Conservation (phyloP, 495 filamentous ascomycete species). For the Arthonia radiata region DNA sequence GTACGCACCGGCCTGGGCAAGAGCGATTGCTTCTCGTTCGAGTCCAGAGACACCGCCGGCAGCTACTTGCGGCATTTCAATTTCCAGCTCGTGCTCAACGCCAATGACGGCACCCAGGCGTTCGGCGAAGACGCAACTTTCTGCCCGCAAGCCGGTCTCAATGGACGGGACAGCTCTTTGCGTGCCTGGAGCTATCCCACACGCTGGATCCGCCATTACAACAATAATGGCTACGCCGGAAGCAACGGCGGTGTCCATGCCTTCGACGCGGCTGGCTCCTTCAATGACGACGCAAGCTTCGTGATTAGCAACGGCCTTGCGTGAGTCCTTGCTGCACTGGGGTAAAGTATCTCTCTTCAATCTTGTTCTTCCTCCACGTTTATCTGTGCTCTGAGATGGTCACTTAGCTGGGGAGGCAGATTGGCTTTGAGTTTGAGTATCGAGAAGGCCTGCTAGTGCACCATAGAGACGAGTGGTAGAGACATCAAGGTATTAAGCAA, state of each 20-base stretch:
- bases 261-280: conserved; percentile 22
- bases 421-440: no score
- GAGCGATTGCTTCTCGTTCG: conserved; percentile 28
- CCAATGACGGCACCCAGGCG: conserved; percentile 24
- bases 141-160: conserved; percentile 22
- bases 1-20: conserved; percentile 26
- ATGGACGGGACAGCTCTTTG: conserved; percentile 21
- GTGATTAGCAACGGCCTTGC: conserved; percentile 20
- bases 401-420: no score
- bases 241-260: conserved; percentile 26
- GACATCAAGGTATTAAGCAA: no score
- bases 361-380: conserved; percentile 3
- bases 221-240: conserved; percentile 19
- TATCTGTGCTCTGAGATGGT: conserved; percentile 2
- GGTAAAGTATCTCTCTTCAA: no score
- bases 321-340: conserved; percentile 11
- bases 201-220: conserved; percentile 27
- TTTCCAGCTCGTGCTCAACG: conserved; percentile 20
- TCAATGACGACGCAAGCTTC: conserved; percentile 26
- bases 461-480: no score
- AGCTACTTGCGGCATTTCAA: conserved; percentile 27
- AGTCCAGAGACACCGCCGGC: conserved; percentile 27
- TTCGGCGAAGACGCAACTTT: conserved; percentile 31
- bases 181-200: conserved; percentile 31
- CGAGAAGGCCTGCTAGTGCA: no score